These are phyloP conservation scores for Rhododendron mucronatum DNA, from an alignment of 148 eudicot species.

Conservation along the genomic window DNA sequence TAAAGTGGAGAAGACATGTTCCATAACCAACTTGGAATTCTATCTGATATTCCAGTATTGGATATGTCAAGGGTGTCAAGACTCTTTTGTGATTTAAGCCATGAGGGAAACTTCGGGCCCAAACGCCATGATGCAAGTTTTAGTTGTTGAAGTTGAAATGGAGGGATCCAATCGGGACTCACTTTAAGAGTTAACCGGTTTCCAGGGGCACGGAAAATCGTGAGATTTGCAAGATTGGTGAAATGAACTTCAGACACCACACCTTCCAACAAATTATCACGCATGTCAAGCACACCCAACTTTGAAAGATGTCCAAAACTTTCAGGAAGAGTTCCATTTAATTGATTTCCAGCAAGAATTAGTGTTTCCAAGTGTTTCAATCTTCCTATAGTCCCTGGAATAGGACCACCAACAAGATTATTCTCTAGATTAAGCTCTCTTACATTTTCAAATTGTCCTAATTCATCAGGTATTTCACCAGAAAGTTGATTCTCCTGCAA, in stretches of 20 bases:
- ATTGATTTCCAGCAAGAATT: background rate
- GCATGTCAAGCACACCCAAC: background rate
- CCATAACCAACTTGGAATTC: constrained; percentile 7
- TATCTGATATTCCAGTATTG: background rate
- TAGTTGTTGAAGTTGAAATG: background rate
- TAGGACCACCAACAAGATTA: background rate
- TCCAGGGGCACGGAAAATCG: background rate
- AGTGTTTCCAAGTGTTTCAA: background rate
- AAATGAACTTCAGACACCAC: constrained; percentile 12
- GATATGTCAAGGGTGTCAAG: background rate
- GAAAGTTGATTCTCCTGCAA: background rate
- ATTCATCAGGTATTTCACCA: background rate
- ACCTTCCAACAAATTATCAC: constrained; percentile 9
- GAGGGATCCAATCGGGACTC: constrained; percentile 17
- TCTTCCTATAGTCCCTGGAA: background rate
- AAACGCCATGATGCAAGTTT: background rate
- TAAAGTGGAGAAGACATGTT: background rate
- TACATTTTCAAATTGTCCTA: background rate
- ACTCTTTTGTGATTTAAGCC: background rate
- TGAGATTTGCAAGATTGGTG: constrained; percentile 4
- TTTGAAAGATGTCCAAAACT: constrained; percentile 9
- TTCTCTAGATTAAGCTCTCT: background rate
- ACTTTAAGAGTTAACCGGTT: constrained; percentile 12
- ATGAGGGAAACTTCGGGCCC: background rate
- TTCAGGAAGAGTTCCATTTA: constrained; percentile 10